These are phyloP conservation scores for Lathyrus sativus DNA, from an alignment of 306 rosid genomes.

Conservation along the genomic window DNA sequence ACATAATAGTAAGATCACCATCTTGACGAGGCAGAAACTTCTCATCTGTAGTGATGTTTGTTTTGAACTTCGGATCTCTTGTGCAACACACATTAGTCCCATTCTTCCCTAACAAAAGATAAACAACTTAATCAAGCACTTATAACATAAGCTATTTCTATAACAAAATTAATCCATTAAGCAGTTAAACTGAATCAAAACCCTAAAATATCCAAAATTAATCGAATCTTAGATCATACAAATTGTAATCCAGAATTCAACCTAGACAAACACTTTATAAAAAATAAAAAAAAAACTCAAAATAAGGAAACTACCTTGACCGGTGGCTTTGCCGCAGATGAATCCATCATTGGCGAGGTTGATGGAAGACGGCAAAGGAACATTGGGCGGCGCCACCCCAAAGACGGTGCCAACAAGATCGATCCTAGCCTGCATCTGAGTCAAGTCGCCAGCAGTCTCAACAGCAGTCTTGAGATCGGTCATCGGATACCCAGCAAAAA, in stretches of 20 bases:
- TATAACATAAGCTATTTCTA: not conserved
- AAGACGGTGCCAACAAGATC: slow-evolving; percentile 69
- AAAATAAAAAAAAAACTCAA: not conserved
- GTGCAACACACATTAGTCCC: slow-evolving; percentile 72
- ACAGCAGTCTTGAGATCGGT: slow-evolving; percentile 89
- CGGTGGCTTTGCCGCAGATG: slow-evolving; percentile 47
- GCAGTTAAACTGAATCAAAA: not conserved
- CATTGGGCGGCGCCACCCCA: slow-evolving; percentile 70
- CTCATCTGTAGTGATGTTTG: slow-evolving; percentile 57
- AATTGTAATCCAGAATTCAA: slow-evolving; percentile 11
- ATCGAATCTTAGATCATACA: slow-evolving; percentile 5
- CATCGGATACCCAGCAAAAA: slow-evolving; percentile 74
- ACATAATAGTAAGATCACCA: slow-evolving; percentile 92
- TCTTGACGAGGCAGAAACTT: slow-evolving; percentile 69
- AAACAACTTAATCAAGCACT: not conserved
- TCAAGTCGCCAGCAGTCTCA: slow-evolving; percentile 85
- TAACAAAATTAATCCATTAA: not conserved
- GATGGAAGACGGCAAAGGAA: slow-evolving; percentile 73
- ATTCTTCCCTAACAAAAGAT: slow-evolving; percentile 53
- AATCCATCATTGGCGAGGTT: slow-evolving; percentile 79
- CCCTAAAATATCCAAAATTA: not conserved
- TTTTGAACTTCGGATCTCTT: slow-evolving; percentile 51
- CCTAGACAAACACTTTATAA: not conserved
- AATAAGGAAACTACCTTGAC: slow-evolving; percentile 47
- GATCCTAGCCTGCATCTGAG: slow-evolving; percentile 81